Evolutionary conservation across 441 rosid genomes (phyloP).

Genomic region (Theobroma grandiflorum): DNA sequence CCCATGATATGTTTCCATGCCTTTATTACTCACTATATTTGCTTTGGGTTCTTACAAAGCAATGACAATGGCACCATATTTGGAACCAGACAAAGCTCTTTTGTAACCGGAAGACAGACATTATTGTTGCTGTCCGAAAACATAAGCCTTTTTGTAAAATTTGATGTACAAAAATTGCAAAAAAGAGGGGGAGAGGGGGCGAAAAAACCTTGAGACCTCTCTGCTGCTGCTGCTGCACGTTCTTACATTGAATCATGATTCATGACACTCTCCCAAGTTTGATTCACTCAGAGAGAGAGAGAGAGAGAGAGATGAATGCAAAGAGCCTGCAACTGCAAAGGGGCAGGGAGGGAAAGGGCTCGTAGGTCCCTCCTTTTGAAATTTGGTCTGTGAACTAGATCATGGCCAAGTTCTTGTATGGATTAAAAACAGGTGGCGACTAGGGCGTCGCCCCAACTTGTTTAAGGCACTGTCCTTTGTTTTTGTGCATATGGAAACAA

Average conservation of each 20-base stretch:
- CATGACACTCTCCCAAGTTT: not conserved
- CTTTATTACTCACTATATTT: not conserved
- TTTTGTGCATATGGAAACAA: conserved; percentile 15
- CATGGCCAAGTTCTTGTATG: not conserved
- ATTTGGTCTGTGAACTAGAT: not conserved
- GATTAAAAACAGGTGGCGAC: not conserved
- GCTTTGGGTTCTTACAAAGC: not conserved
- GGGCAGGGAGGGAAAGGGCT: not conserved
- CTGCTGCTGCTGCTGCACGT: not conserved
- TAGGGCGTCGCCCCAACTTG: conserved; percentile 21
- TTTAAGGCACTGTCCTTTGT: conserved; percentile 16
- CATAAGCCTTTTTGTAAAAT: not conserved
- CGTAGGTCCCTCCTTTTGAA: not conserved
- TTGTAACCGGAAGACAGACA: conserved; percentile 16
- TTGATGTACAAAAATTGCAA: conserved; percentile 6
- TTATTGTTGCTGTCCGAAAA: not conserved
- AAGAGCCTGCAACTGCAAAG: not conserved
- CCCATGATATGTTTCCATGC: not conserved
- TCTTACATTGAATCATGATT: too few species aligned
- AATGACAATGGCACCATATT: conserved; percentile 1
- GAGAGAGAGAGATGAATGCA: not conserved
- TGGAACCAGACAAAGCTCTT: conserved; percentile 17
- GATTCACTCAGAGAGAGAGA: not conserved
- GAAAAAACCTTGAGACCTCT: not conserved
- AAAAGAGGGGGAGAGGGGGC: not conserved